Base-by-base conservation (phyloP, 768 basidiomycete genomes). In the Pleurotus citrinopileatus region DNA sequence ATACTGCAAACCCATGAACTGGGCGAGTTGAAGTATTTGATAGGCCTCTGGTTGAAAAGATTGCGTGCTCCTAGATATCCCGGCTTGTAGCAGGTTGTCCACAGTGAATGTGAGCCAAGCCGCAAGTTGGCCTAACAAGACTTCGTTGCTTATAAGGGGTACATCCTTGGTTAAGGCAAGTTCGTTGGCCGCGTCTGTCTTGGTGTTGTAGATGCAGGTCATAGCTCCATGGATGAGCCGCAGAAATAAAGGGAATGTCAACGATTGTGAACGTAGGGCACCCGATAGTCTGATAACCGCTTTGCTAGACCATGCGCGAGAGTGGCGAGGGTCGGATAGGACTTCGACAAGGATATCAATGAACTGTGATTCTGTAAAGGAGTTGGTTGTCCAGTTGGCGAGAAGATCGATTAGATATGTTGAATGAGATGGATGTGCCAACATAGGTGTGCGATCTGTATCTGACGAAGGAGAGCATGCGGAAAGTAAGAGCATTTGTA, bases 401-500 rank as follows among this genome's bases (percentile, higher is more conserved):
- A 67, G 67, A 25, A 83, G 68, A 42, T 78, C 73, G 13, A 73
- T 56, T 36, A 85, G 72, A 60, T 78, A 83, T 45, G 66, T 67
- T 10, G 68, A 65, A 63, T 83, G 78, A 2, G 72, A 68, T 2
- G 78, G 72, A 51, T 81, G 77, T 15, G 69, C 71, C 38, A 77
- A 64, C 10, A 66, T 68, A 2, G 71, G 66, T 2, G 58, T 54
- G 12, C 45, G 52, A 50, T 57, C 57, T n/a, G 56, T 54, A 15
- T 57, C 40, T 25, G 63, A 53, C 22, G 63, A 48, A 10, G 74
- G 56, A 3, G 64, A 48, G 25, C 79, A 61, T 22, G 80, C 70
- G 34, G 72, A 61, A 3, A 60, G 62, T 29, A 86, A 68, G 38
- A 82, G 59, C 8, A 61, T 56, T 45, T 65, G 65, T 29, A 86